Evolutionary conservation across 2,329 filamentous ascomycete genomes (phyloP), one percentile per base, ranked within the genome.

Genomic region (Alternaria arborescens): DNA sequence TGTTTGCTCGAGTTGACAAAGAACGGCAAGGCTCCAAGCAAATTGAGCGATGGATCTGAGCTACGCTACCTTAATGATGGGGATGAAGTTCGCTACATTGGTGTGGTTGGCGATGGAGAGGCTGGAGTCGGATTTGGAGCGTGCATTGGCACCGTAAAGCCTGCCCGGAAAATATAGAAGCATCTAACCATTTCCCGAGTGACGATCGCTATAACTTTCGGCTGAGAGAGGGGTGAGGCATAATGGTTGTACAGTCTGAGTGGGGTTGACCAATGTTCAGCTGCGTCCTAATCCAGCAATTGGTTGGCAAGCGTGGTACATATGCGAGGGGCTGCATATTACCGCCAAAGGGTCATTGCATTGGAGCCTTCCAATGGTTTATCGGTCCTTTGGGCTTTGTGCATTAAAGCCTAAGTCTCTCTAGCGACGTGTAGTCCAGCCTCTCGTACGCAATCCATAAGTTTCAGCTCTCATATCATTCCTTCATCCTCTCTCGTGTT

Each of bases 1-100:
- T 82, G 80, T 69, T 62, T 82, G 52, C 77, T 82, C 44, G 81
- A 82, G 58, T 61, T 76, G 36, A 76, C 80, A 1, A 69, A 77
- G 69, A 79, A 79, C 20, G 78, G 78, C 10, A 76, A 72, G 34
- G 55, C 52, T 42, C 59, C 70, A 14, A 70, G 60, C 43, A 75
- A 71, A 36, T 53, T 78, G 32, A 68, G 52, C 22, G 73, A 76
- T 43, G 71, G 71, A n/a, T 52, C 62, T 40, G 75, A 74, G 61
- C 61, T 77, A 26, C 67, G 74, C 11, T 83, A 79, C 65, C 68
- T 82, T 11, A 70, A 78, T 30, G 81, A 83, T 67, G 80, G 79
- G 1, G 81, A 82, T 52, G 74, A 72, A 40, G 76, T 82, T 8
- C 67, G 66, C 2, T 71, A 81, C 18, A 74, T 73, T 10, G 80